Percentiles rank a stretch among this genome's conserved stretches.
Evolutionary conservation across 2,329 filamentous ascomycete genomes (phyloP).

Genomic region (Neonectria coccinea): DNA sequence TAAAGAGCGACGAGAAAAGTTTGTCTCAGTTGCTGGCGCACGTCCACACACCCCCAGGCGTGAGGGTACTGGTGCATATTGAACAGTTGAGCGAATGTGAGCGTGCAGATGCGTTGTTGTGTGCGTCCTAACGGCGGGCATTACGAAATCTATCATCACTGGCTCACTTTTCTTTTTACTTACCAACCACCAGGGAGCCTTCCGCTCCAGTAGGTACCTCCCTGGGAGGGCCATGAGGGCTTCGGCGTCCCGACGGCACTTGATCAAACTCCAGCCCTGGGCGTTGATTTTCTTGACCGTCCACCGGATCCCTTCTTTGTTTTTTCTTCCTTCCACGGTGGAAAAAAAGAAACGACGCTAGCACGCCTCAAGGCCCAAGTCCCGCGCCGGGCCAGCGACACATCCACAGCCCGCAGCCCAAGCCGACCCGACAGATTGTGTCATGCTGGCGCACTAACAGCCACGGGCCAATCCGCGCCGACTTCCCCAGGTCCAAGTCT

Average conservation of each 20-base stretch:
- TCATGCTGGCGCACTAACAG: conserved; percentile 47
- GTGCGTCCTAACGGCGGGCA: conserved; percentile 1
- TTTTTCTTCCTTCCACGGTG: conserved; percentile 9
- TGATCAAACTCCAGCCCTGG: not conserved
- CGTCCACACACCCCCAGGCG: not conserved
- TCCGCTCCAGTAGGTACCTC: not conserved
- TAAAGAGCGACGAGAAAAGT: conserved; percentile 1
- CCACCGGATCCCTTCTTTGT: not conserved
- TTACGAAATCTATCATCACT: conserved; percentile 10
- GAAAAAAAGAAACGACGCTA: conserved; percentile 20
- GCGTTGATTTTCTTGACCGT: not conserved
- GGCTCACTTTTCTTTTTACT: conserved; percentile 8
- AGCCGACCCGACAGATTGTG: conserved; percentile 51
- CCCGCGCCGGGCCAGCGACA: conserved; percentile 21
- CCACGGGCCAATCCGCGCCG: conserved; percentile 42
- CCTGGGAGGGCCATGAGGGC: not conserved
- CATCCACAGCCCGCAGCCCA: conserved; percentile 33
- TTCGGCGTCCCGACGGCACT: not conserved
- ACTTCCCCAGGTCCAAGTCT: conserved; percentile 47
- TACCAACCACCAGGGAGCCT: not conserved
- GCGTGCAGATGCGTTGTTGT: not conserved
- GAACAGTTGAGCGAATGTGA: conserved; percentile 1
- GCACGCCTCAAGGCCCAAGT: conserved; percentile 27
- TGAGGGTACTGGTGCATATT: not conserved
- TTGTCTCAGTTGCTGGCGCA: conserved; percentile 2